Conservation (phyloP, 257 asterid species). For the Leonotis leonurus region DNA sequence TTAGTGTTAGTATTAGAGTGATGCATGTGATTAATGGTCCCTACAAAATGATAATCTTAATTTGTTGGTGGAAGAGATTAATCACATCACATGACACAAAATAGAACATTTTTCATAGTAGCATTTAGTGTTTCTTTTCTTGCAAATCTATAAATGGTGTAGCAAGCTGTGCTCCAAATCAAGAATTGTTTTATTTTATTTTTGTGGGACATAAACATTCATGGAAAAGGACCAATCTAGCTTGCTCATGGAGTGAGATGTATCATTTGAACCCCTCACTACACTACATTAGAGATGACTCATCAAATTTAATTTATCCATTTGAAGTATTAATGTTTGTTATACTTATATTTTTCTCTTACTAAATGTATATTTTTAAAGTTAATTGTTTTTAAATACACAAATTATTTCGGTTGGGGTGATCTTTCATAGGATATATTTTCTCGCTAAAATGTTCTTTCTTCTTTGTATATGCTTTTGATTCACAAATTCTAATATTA, state of each 20-base stretch:
- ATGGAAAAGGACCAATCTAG: neutral
- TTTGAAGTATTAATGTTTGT: neutral
- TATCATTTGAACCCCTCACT: slow-evolving; percentile 11
- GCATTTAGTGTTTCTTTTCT: neutral
- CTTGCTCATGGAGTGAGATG: neutral
- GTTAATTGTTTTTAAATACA: too few relatives aligned
- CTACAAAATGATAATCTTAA: neutral
- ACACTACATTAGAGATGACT: neutral
- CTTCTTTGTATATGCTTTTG: too few relatives aligned
- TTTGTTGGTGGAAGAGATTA: neutral
- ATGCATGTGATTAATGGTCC: slow-evolving; percentile 27
- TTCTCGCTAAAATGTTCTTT: too few relatives aligned
- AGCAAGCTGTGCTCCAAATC: neutral
- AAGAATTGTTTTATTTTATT: neutral
- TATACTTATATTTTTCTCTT: too few relatives aligned
- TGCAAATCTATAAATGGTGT: neutral
- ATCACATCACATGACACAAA: neutral
- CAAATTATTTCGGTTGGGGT: too few relatives aligned
- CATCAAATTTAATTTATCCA: neutral
- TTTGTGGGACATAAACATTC: slow-evolving; percentile 11
- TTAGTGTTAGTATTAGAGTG: neutral
- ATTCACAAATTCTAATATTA: too few relatives aligned
- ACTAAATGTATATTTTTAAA: too few relatives aligned
- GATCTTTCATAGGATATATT: too few relatives aligned
- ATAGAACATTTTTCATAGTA: neutral